phyloP scores from a whole-genome alignment of 192 early-diverging fungal genomes.

The Glomus cerebriforme region DNA sequence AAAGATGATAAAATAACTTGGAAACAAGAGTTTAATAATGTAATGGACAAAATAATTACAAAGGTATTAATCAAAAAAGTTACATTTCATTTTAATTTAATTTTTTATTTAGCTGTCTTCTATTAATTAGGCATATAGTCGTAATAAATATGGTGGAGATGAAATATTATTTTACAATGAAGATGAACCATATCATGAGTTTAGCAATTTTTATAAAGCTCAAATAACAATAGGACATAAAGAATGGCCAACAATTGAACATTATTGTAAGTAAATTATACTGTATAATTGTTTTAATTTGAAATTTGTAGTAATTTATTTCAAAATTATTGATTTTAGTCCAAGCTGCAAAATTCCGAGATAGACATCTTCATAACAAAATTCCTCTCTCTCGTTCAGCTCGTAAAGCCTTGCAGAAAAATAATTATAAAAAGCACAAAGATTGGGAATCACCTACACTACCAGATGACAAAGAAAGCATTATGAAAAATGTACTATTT shows the following conservation, averaged over 20 bases:
- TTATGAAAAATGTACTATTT: constrained; percentile 41
- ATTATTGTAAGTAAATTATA: constrained; percentile 40
- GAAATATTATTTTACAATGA: constrained; percentile 45
- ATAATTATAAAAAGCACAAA: constrained; percentile 33
- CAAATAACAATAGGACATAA: constrained; percentile 30
- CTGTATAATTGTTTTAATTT: neutral
- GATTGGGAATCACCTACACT: constrained; percentile 45
- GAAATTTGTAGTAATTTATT: neutral
- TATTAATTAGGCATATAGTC: neutral
- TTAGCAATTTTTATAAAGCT: constrained; percentile 47
- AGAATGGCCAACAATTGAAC: constrained; percentile 46
- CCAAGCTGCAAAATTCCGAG: constrained; percentile 3
- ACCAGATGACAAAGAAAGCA: constrained; percentile 36
- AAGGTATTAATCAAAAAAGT: neutral
- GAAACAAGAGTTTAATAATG: neutral
- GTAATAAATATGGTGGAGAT: no score
- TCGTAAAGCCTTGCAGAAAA: constrained; percentile 43
- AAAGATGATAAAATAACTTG: neutral
- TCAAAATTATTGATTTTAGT: no score
- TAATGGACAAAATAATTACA: neutral
- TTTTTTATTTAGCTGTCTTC: neutral
- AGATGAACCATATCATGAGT: constrained; percentile 38
- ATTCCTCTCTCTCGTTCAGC: constrained; percentile 33
- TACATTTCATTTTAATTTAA: neutral
- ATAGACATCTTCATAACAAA: constrained; percentile 11